phyloP scores from a whole-genome alignment of 1,284 basidiomycete species.

The Dichomitus squalens region DNA sequence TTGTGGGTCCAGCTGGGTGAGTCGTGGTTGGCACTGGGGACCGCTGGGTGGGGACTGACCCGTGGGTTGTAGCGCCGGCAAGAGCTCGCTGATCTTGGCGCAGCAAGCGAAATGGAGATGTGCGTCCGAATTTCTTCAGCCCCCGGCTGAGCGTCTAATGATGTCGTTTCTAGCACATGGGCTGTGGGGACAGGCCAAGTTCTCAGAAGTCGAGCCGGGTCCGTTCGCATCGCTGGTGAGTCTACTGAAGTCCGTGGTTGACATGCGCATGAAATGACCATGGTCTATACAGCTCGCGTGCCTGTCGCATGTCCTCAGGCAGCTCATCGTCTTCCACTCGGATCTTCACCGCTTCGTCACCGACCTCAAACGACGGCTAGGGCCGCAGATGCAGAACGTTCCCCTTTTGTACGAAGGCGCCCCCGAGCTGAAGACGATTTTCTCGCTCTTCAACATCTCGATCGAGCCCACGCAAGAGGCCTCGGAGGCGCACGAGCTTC shows the following conservation, averaged over 20 bases:
- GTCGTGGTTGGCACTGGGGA: constrained; percentile 13
- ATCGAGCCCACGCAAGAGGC: constrained; percentile 54
- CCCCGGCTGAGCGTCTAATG: background rate
- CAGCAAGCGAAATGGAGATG: constrained; percentile 74
- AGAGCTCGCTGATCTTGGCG: constrained; percentile 67
- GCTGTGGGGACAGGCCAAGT: constrained; percentile 75
- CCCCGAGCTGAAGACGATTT: constrained; percentile 65
- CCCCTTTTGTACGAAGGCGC: constrained; percentile 70
- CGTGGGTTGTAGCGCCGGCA: constrained; percentile 54
- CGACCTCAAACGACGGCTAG: constrained; percentile 56
- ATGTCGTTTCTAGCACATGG: constrained; percentile 52
- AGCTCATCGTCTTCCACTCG: constrained; percentile 71
- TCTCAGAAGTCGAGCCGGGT: constrained; percentile 61
- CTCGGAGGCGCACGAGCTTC: constrained; percentile 58
- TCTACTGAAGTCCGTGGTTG: constrained; percentile 1
- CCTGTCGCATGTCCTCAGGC: constrained; percentile 67
- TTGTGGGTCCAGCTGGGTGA: constrained; percentile 67
- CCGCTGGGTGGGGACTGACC: background rate
- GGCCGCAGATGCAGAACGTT: constrained; percentile 67
- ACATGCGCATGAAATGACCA: background rate
- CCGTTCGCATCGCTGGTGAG: constrained; percentile 67
- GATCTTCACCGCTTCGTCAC: constrained; percentile 69
- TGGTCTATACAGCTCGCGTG: constrained; percentile 51
- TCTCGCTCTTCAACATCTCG: constrained; percentile 54
- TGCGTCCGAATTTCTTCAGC: constrained; percentile 32